Percentiles rank a stretch among this genome's conserved stretches.
Conservation (phyloP, 140 eudicot species). For the Stevia rebaudiana region DNA sequence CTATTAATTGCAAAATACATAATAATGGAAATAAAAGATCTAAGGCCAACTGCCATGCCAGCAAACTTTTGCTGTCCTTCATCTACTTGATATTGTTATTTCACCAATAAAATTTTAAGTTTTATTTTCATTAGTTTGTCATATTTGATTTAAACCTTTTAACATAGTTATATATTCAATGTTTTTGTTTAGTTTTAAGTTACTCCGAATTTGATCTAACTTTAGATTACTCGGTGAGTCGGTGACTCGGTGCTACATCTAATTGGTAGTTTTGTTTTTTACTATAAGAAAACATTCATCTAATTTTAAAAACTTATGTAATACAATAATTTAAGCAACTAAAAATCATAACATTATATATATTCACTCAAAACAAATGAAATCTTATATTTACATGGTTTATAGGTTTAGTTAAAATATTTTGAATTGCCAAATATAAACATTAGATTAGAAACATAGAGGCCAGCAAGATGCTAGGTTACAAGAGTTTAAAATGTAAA, state of each 20-base stretch:
- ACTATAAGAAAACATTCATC: neutral
- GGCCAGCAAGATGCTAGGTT: no score
- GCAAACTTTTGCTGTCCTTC: conserved; percentile 24
- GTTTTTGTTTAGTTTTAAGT: neutral
- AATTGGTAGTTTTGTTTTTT: neutral
- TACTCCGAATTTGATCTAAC: neutral
- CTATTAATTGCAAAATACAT: neutral
- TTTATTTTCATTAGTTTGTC: neutral
- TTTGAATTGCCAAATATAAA: no score
- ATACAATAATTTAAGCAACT: neutral
- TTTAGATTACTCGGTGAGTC: neutral
- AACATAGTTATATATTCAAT: neutral
- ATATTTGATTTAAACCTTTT: neutral
- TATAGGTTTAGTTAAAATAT: no score
- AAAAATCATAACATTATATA: neutral
- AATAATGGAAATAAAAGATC: conserved; percentile 17
- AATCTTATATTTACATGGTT: neutral
- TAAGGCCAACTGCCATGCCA: conserved; percentile 33
- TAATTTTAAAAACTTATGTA: neutral
- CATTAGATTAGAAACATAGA: no score
- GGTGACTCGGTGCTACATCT: no score
- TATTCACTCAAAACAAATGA: neutral
- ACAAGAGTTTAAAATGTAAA: no score
- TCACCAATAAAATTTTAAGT: neutral
- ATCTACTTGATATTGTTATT: conserved; percentile 17